Conservation (phyloP, 768 basidiomycete species). For the Pleurotus platypus region DNA sequence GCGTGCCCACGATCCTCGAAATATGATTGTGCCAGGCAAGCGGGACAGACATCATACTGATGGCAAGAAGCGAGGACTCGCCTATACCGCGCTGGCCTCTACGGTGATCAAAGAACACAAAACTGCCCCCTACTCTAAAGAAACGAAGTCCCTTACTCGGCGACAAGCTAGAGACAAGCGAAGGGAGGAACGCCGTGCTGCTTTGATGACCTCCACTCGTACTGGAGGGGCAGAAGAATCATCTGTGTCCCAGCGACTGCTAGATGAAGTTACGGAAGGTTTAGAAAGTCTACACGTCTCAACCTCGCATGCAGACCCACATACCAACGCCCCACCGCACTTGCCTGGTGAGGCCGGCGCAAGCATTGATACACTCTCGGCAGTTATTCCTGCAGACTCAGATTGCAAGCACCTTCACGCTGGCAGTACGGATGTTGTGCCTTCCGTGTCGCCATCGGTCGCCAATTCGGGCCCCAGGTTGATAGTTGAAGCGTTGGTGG, state of each 20-base stretch:
- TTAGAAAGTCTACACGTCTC: constrained; percentile 31
- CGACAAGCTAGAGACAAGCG: constrained; percentile 47
- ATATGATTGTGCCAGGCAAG: constrained; percentile 13
- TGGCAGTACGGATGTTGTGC: not conserved
- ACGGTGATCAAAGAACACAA: constrained; percentile 5
- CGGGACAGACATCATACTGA: constrained; percentile 21
- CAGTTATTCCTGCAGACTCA: not conserved
- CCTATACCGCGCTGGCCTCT: constrained; percentile 8
- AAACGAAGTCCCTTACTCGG: constrained; percentile 29
- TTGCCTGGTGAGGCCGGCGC: constrained; percentile 16
- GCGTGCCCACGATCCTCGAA: constrained; percentile 28
- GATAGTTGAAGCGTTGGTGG: constrained; percentile 79
- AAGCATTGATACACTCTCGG: constrained; percentile 11
- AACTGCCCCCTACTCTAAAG: constrained; percentile 15
- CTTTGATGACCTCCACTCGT: constrained; percentile 21
- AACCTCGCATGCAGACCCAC: not conserved
- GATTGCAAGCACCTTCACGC: not conserved
- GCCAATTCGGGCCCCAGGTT: constrained; percentile 37
- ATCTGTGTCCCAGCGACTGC: constrained; percentile 8
- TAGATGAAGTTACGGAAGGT: constrained; percentile 13
- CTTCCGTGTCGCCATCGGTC: not conserved
- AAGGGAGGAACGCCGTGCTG: constrained; percentile 43
- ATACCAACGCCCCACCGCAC: constrained; percentile 16
- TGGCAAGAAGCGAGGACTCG: constrained; percentile 30
- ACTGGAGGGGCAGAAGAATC: constrained; percentile 13